Percentiles rank a stretch among this genome's conserved stretches.
Conservation (phyloP, 768 basidiomycete genomes). For the Suillus occidentalis region DNA sequence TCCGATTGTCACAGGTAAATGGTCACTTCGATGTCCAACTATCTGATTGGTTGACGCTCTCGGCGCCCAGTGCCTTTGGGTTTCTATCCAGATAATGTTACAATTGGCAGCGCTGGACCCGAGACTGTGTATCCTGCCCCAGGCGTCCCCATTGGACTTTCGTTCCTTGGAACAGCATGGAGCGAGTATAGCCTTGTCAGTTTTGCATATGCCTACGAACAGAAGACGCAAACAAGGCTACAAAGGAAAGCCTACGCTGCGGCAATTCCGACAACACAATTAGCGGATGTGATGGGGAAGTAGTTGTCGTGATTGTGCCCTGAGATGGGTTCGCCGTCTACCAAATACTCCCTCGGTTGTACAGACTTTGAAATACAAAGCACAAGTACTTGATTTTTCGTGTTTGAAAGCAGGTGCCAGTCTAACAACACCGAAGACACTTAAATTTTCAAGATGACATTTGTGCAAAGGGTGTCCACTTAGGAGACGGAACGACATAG, state of each 20-base stretch:
- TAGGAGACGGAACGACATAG: too few relatives aligned
- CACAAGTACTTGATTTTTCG: neutral
- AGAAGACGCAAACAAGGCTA: conserved; percentile 54
- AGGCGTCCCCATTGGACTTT: conserved; percentile 41
- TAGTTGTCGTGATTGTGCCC: neutral
- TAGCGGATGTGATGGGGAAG: conserved; percentile 32
- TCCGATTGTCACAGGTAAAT: conserved; percentile 33
- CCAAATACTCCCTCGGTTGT: neutral
- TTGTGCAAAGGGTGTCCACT: neutral
- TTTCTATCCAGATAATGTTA: conserved; percentile 36
- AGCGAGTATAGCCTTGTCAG: conserved; percentile 42
- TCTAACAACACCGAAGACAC: neutral
- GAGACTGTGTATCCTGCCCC: conserved; percentile 35
- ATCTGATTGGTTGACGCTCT: neutral
- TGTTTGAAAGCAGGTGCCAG: neutral
- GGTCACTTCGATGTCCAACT: neutral
- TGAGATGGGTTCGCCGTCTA: neutral
- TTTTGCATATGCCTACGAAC: conserved; percentile 49
- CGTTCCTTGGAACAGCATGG: conserved; percentile 45
- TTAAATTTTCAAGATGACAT: neutral
- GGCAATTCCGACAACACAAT: conserved; percentile 58
- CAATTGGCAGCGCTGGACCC: conserved; percentile 35
- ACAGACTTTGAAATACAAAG: neutral
- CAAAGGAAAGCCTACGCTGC: conserved; percentile 47
- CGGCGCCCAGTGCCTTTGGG: conserved; percentile 35